Base-by-base conservation (phyloP, 768 basidiomycete genomes). In the Naganishia vaughanmartiniae region DNA sequence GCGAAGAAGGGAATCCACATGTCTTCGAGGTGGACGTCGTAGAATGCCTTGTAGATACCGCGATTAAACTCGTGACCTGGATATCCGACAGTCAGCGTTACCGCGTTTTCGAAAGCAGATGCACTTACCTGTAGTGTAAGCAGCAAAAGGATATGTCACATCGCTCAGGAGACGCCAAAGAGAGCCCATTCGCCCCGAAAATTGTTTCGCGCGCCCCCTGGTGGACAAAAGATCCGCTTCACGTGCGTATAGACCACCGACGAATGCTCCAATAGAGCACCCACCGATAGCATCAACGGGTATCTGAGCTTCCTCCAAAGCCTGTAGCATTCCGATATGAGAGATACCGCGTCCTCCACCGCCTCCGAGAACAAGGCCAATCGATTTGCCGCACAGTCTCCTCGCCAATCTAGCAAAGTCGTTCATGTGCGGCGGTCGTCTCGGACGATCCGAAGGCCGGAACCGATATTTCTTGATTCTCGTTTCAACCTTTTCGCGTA, bases 1-100 rank as follows among this genome's bases (percentile, higher is more conserved):
- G 93, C 96, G 82, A 95, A 98, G 83, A 88, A 97, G 4, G 95
- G 96, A 7, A 99, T 84, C 96, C 95, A 98, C 91, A 96, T 95
- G 82, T 96, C 94, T 71, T 84, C 83, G 56, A 84, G 82, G 42
- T 97, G 93, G 51, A 93, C 87, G 80, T 92, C 92, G 75, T 93
- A 95, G 79, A 96, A 95, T 21, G 91, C 87, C 87, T 92, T 76
- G 70, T 80, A 98, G 70, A 98, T 88, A 9, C 90, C 88, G 54
- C 96, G 87, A 81, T 99, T 9, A 46, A 55, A 34, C 63, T 67
- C 70, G 66, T 71, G 34, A 17, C 70, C 60, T 63, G 12, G 10
- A 42, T 10, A 33, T 2, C 21, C 7, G 31, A 26, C 28, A 30
- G 46, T 53, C 11, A 66, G 46, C 36, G 17, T 14, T 11, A 31